Evolutionary conservation across 495 filamentous ascomycete genomes (phyloP), one percentile per base, ranked within the genome.

Genomic region (Cetradonia linearis): DNA sequence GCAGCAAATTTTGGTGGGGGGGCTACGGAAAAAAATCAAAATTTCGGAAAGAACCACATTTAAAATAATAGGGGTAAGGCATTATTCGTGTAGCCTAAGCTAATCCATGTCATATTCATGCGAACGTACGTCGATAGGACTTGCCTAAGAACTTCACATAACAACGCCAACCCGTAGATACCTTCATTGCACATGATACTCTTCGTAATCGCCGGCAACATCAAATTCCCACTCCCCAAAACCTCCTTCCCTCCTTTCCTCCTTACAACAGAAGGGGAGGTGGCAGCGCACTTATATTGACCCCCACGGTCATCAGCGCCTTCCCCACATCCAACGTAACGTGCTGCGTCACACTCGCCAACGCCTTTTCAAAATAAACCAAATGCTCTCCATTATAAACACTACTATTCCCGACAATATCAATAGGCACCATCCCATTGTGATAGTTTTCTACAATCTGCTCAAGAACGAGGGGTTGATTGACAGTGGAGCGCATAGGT

Each of bases 331-430:
- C 69, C 66, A 83, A 54, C 40, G 70, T 59, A 0, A 77, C 58
- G 1, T 62, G 62, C 59, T 79, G 62, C n/a, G 66, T 71, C 31
- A 73, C 75, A 5, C 68, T 60, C 27, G 65, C 50, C 58, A 83
- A 62, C 16, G 79, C 78, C 16, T 76, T 67, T 58, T 80, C 77
- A 65, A 82, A 86, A 70, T 90, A 89, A 30, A 75, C 66, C 58
- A 89, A 69, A 34, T 76, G 69, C 70, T 83, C 67, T 59, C 83
- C 85, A 56, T 82, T 65, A 67, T 82, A 83, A 37, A 78, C 69
- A 58, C 78, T 81, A 14, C 73, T 74, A 63, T 82, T 81, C 46
- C 83, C 85, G 20, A 69, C 64, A 55, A 88, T 78, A 28, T 76
- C 65, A 59, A 88, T 73, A 18, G 85, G 84, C 5, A 89, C 63